A percentile compares a stretch with the other conserved stretches of the same genome.
Conservation (phyloP, 1,284 basidiomycete species). For the Trametes hirsuta region DNA sequence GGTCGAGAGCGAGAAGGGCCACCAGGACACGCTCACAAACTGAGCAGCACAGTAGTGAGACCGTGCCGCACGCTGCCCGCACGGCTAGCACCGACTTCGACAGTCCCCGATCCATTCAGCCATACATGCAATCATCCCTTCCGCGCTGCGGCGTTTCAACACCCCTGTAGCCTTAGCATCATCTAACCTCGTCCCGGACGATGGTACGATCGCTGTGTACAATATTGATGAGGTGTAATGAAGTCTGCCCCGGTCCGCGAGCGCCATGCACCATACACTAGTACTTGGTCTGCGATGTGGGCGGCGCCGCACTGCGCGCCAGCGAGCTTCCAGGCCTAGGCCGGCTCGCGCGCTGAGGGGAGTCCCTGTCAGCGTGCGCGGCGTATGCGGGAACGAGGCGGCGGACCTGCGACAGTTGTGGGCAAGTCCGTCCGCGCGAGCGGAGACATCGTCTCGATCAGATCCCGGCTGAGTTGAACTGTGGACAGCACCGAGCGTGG, state of each 20-base stretch:
- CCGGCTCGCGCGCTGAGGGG: not conserved
- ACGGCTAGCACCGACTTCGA: too few relatives aligned
- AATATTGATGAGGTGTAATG: not conserved
- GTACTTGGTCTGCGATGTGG: not conserved
- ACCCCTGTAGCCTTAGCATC: conserved; percentile 13
- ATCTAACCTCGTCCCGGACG: not conserved
- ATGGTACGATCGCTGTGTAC: conserved; percentile 7
- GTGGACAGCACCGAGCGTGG: not conserved
- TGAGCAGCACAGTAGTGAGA: conserved; percentile 20
- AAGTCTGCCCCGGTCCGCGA: not conserved
- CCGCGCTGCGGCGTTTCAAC: conserved; percentile 2
- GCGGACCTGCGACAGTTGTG: not conserved
- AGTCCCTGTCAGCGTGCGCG: not conserved
- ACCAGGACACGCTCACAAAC: conserved; percentile 44
- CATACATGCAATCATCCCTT: not conserved
- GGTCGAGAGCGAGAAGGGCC: conserved; percentile 58
- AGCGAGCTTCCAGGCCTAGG: too few relatives aligned
- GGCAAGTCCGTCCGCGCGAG: conserved; percentile 7
- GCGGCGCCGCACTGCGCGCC: too few relatives aligned
- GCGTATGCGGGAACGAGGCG: conserved; percentile 5
- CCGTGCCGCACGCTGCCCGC: not conserved
- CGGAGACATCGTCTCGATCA: conserved; percentile 10
- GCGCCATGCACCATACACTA: not conserved
- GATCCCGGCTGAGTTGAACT: conserved; percentile 7
- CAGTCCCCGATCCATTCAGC: not conserved